These are phyloP conservation scores for Leccinum incarnatum DNA, from an alignment of 768 basidiomycete genomes.

Conservation along the genomic window DNA sequence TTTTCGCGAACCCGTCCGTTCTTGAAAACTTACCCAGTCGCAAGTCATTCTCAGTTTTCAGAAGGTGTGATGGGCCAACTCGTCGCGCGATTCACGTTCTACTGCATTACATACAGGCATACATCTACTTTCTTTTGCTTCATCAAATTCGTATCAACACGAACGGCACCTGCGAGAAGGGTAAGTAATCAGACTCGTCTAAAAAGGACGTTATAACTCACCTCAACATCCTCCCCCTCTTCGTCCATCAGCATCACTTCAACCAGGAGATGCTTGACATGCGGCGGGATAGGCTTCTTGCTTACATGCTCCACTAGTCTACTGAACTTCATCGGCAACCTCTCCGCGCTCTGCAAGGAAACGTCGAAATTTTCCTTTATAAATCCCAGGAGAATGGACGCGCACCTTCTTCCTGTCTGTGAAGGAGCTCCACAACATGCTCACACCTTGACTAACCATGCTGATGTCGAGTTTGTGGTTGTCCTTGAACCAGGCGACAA, in stretches of 20 bases:
- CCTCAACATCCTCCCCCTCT: constrained; percentile 94
- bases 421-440: constrained; percentile 97
- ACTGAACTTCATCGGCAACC: constrained; percentile 86
- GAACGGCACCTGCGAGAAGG: constrained; percentile 65
- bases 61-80: background rate
- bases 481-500: constrained; percentile 79
- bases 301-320: constrained; percentile 90
- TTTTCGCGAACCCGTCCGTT: background rate
- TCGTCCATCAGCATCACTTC: constrained; percentile 95
- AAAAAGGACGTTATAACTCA: constrained; percentile 27
- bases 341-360: constrained; percentile 71
- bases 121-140: background rate
- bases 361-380: constrained; percentile 7
- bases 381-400: background rate
- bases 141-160: constrained; percentile 66
- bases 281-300: constrained; percentile 87
- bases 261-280: constrained; percentile 81
- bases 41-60: background rate
- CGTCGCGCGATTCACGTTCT: background rate
- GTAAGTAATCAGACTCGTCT: background rate
- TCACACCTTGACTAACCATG: constrained; percentile 97
- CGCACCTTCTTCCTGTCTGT: constrained; percentile 87
- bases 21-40: no score
- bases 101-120: constrained; percentile 10
- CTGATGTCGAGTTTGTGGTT: constrained; percentile 84